Percentiles rank a stretch among this genome's conserved stretches.
Conservation (phyloP, 2,329 filamentous ascomycete species). For the Trichophyton simii region DNA sequence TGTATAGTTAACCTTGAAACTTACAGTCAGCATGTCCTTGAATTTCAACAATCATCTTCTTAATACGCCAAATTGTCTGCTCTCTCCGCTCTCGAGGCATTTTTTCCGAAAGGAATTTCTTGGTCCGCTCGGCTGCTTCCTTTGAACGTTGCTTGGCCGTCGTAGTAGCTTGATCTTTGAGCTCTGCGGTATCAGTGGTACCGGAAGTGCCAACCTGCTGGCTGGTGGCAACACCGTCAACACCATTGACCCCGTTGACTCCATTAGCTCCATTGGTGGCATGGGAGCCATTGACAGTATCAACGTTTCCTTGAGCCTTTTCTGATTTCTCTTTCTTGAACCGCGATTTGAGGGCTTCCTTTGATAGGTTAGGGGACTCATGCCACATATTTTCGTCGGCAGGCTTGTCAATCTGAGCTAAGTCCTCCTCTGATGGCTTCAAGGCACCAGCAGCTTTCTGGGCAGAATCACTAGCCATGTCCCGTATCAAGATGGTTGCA, state of each 20-base stretch:
- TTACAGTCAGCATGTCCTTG: slow-evolving; percentile 84
- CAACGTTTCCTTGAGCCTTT: background rate
- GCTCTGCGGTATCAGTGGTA: slow-evolving; percentile 23
- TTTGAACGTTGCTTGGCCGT: slow-evolving; percentile 36
- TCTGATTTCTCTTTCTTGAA: slow-evolving; percentile 42
- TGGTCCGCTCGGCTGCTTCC: slow-evolving; percentile 36
- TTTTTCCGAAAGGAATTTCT: slow-evolving; percentile 71
- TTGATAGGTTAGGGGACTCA: slow-evolving; percentile 65
- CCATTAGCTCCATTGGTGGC: background rate
- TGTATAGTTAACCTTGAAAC: slow-evolving; percentile 17
- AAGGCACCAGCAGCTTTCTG: slow-evolving; percentile 62
- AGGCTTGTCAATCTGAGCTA: slow-evolving; percentile 65
- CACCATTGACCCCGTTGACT: slow-evolving; percentile 28
- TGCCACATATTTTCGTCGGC: slow-evolving; percentile 92
- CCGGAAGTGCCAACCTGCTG: slow-evolving; percentile 17
- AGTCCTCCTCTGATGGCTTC: slow-evolving; percentile 63
- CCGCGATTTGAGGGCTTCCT: slow-evolving; percentile 56
- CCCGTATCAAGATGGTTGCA: slow-evolving; percentile 65
- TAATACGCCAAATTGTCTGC: slow-evolving; percentile 80
- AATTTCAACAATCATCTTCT: slow-evolving; percentile 96
- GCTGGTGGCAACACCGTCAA: slow-evolving; percentile 29
- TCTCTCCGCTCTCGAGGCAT: slow-evolving; percentile 86
- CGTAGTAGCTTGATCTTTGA: slow-evolving; percentile 27
- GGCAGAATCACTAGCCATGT: slow-evolving; percentile 85
- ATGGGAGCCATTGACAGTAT: background rate